Evolutionary conservation across 2,329 filamentous ascomycete species (phyloP), one percentile per base, ranked within the genome.

Genomic region (Aspergillus aculeatus): DNA sequence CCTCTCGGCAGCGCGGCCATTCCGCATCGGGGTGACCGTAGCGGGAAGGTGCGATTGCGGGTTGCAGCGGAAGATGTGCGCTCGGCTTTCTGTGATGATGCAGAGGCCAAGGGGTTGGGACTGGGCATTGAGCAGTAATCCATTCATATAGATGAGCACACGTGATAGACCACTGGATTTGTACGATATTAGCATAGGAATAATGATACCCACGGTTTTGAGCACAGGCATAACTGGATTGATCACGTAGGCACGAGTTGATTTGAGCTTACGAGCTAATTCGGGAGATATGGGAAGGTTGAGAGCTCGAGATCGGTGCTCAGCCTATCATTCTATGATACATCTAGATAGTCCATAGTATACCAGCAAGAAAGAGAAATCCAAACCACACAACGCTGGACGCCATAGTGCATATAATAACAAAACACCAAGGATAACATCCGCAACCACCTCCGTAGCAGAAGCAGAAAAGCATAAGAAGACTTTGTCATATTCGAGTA

Each of bases 11-110:
- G 66, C 47, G 69, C 71, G 44, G 85, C 85, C 4, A 71, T 73
- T 35, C 85, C 88, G 19, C 77, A 81, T 61, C 87, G 87, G 65
- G 89, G 92, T 0, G 94, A 98, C 72, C 83, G 95, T 48, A 92
- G 91, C 23, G 94, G 92, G 58, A 93, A 96, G 75, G 85, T 99
- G 47, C 84, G 94, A 58, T 81, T 99, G 58, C 87, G 91, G 23
- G 88, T 98, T 66, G 90, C 91, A 12, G 91, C 96, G 61, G 94
- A 98, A 70, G 94, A 99, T 77, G 86, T 99, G 29, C 89, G 89
- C 72, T 84, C 92, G 72, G 95, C 94, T 31, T 87, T 98, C 67
- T 87, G 89, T 61, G 93, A 96, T 65, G 95, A 99, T 78, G 86
- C 85, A 7, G 92, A 97, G 71, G 88, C 96, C 57, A 92, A 88